phyloP scores from a whole-genome alignment of 768 basidiomycete genomes.

The Tulasnella sp. region DNA sequence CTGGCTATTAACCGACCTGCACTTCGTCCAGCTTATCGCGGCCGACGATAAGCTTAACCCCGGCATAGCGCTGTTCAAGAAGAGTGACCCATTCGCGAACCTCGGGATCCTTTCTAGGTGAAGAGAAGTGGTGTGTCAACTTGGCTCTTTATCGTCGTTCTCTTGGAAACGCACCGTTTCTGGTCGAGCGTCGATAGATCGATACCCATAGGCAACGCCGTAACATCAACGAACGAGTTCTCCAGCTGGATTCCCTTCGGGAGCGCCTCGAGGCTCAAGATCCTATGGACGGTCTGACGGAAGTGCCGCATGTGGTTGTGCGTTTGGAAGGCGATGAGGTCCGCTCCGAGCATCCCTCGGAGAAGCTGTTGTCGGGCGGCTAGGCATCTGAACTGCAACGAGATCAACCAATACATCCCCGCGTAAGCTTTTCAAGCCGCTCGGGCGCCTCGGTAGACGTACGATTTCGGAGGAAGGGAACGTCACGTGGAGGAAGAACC shows the following conservation, averaged over 20 bases:
- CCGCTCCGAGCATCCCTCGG: conserved; percentile 81
- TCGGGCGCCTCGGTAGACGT: neutral
- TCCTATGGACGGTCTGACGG: conserved; percentile 71
- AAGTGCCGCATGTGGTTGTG: conserved; percentile 75
- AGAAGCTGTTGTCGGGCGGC: conserved; percentile 45
- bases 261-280: conserved; percentile 65
- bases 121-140: neutral
- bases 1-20: conserved; percentile 32
- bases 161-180: conserved; percentile 39
- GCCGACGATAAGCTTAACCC: conserved; percentile 79
- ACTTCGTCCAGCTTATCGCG: conserved; percentile 82
- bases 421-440: neutral
- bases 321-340: conserved; percentile 89
- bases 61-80: conserved; percentile 65
- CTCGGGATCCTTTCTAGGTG: conserved; percentile 51
- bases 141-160: neutral
- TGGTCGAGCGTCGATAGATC: conserved; percentile 57
- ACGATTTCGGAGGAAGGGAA: conserved; percentile 86
- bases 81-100: conserved; percentile 73
- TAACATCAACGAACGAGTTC: conserved; percentile 60
- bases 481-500: conserved; percentile 95
- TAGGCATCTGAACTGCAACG: conserved; percentile 4
- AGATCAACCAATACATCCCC: neutral
- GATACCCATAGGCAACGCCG: conserved; percentile 84
- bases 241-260: conserved; percentile 71